Evolutionary conservation across 345 rosid genomes (phyloP).

Genomic region (Eucalyptus melliodora): DNA sequence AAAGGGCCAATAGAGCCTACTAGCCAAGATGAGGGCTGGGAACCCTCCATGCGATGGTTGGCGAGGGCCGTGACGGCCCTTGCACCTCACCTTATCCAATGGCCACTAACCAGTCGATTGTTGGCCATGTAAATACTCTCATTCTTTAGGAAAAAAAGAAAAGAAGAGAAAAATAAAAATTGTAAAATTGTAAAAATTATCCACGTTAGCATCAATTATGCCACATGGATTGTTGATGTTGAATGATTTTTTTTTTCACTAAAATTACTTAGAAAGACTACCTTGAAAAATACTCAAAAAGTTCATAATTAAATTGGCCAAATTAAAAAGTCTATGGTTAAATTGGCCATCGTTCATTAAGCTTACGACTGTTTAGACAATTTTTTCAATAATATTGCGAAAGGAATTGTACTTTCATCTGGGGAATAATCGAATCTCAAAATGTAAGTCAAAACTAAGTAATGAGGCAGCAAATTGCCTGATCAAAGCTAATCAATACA

Average conservation of each 20-base stretch:
- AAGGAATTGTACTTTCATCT: not conserved
- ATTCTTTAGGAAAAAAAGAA: not conserved
- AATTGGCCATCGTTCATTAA: not conserved
- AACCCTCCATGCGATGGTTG: not conserved
- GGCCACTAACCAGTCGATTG: not conserved
- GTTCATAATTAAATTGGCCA: rapidly evolving
- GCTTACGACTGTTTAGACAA: not conserved
- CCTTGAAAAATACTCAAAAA: not conserved
- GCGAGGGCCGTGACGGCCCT: rapidly evolving
- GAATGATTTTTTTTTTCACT: not conserved
- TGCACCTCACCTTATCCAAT: not conserved
- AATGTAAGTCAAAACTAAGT: not conserved
- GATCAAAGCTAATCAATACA: not conserved
- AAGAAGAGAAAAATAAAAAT: not conserved
- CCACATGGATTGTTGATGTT: rapidly evolving
- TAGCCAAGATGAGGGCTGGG: not conserved
- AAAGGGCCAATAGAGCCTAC: not conserved
- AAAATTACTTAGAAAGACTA: not conserved
- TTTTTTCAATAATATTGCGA: not conserved
- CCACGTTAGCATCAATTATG: rapidly evolving
- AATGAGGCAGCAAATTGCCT: not conserved
- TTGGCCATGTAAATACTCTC: not conserved
- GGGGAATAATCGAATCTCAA: not conserved
- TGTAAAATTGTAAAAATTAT: not conserved
- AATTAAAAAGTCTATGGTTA: rapidly evolving